A percentile compares a stretch with the other conserved stretches of the same genome.
These are phyloP conservation scores for Misopates orontium DNA, from an alignment of 257 asterid species.

Conservation along the genomic window DNA sequence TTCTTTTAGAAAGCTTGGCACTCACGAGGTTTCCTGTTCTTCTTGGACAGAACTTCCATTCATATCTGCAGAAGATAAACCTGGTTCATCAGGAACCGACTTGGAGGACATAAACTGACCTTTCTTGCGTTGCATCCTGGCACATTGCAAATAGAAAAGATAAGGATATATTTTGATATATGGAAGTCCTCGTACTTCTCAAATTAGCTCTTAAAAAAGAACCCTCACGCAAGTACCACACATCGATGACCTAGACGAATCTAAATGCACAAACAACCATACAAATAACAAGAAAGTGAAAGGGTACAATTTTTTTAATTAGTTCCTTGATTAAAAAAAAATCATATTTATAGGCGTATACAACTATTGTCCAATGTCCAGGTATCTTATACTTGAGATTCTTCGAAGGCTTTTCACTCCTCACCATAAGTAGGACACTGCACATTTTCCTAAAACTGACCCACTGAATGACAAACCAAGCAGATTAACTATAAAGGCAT, in stretches of 20 bases:
- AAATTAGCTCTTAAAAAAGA: neutral
- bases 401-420: too few species aligned
- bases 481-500: too few species aligned
- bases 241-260: neutral
- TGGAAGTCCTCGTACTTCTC: neutral
- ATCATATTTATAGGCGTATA: too few species aligned
- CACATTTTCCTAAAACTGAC: too few species aligned
- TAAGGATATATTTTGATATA: neutral
- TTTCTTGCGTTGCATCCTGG: constrained; percentile 99
- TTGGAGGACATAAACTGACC: constrained; percentile 94
- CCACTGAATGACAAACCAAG: too few species aligned
- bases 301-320: neutral
- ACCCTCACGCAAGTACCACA: neutral
- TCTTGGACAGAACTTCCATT: constrained; percentile 60
- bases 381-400: too few species aligned
- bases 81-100: constrained; percentile 71
- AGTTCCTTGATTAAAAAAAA: neutral
- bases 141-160: constrained; percentile 27
- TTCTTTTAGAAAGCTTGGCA: constrained; percentile 8
- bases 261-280: constrained; percentile 2
- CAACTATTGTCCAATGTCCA: too few species aligned
- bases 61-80: constrained; percentile 76
- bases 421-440: too few species aligned
- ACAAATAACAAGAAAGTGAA: neutral
- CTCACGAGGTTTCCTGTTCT: constrained; percentile 89